These are phyloP conservation scores for Phoma sp. DNA, from an alignment of 2,329 filamentous ascomycete genomes.

Conservation along the genomic window DNA sequence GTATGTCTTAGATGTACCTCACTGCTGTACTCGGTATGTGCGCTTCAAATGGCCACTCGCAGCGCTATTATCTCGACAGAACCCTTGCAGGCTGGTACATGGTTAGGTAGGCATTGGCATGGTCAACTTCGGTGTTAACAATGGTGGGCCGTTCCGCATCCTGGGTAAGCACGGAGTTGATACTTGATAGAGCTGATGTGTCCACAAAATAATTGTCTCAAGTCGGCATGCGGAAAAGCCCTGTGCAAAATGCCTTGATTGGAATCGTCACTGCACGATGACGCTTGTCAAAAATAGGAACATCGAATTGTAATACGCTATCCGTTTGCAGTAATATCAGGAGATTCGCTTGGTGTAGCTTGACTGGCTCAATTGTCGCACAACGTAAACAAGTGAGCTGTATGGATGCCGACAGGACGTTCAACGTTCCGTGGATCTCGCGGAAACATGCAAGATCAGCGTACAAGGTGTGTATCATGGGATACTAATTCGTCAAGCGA, in stretches of 20 bases:
- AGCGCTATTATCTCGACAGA: constrained; percentile 16
- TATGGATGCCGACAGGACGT: neutral
- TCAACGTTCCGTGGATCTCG: neutral
- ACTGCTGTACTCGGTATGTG: constrained; percentile 28
- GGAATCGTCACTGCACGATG: no score
- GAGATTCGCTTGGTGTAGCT: neutral
- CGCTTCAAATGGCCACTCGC: constrained; percentile 28
- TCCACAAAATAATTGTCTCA: no score
- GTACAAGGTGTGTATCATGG: constrained; percentile 24
- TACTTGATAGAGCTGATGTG: neutral
- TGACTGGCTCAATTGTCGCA: constrained; percentile 18
- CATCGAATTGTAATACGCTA: neutral
- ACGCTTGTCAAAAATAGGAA: no score
- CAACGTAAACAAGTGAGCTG: constrained; percentile 10
- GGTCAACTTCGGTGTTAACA: no score
- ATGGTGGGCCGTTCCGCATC: no score
- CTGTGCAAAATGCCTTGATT: no score
- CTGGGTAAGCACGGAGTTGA: neutral
- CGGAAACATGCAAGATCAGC: neutral
- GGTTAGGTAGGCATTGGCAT: no score
- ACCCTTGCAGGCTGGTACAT: neutral
- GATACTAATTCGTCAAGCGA: constrained; percentile 14
- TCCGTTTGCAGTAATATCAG: neutral
- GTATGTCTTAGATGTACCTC: constrained; percentile 19
- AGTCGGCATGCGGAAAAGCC: no score